Conservation (phyloP, 2,329 filamentous ascomycete species). For the Metarhizium guizhouense region DNA sequence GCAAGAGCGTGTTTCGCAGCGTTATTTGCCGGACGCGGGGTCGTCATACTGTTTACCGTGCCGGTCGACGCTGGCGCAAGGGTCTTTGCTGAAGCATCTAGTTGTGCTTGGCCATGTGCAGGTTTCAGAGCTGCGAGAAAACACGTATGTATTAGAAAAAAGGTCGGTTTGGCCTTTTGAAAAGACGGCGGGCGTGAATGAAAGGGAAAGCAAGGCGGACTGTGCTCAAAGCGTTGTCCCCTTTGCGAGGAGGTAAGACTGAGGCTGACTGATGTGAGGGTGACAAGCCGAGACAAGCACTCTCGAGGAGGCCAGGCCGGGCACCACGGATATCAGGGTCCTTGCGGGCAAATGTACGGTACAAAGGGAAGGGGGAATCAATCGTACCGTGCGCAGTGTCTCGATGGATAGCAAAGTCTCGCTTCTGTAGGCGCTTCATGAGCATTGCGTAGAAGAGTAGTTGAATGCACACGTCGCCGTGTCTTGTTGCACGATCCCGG, state of each 20-base stretch:
- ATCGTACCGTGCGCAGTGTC: conserved; percentile 12
- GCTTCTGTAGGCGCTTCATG: conserved; percentile 23
- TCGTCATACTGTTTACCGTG: conserved; percentile 32
- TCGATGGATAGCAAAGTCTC: conserved; percentile 26
- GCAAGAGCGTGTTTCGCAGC: conserved; percentile 23
- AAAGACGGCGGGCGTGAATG: background rate
- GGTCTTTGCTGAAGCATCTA: conserved; percentile 24
- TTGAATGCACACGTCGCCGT: background rate
- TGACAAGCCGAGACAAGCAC: background rate
- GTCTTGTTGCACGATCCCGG: background rate
- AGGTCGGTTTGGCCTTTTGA: background rate
- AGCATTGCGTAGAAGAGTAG: conserved; percentile 14
- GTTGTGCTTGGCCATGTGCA: conserved; percentile 7
- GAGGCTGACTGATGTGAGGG: background rate
- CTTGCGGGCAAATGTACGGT: background rate
- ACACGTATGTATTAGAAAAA: conserved; percentile 1
- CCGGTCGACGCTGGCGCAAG: conserved; percentile 30
- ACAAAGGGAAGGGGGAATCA: background rate
- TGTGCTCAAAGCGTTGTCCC: background rate
- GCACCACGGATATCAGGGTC: too few relatives aligned
- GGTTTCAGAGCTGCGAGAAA: conserved; percentile 8
- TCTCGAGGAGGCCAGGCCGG: background rate
- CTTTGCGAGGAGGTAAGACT: conserved; percentile 12
- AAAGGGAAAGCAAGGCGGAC: background rate
- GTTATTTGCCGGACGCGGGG: conserved; percentile 12